Percentiles rank a stretch among this genome's conserved stretches.
Conservation (phyloP, 129 eudicot species). For the Ambrosia trifida region DNA sequence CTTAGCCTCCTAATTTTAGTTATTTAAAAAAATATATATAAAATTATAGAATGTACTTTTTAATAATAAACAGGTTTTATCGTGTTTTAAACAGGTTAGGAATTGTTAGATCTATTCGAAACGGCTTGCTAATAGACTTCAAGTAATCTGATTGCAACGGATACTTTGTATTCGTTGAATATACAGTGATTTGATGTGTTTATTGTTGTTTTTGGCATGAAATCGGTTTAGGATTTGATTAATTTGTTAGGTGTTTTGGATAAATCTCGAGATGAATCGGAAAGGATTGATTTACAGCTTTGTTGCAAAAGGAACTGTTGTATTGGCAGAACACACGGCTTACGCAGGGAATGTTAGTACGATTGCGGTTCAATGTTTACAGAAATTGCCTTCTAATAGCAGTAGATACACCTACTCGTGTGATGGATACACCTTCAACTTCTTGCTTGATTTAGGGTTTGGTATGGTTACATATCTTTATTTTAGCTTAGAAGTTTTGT, state of each 20-base stretch:
- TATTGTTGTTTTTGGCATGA: background rate
- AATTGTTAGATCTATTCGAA: background rate
- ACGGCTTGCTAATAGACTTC: background rate
- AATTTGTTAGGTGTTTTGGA: background rate
- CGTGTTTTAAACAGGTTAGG: no score
- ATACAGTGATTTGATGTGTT: background rate
- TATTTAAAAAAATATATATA: no score
- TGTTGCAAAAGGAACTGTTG: slow-evolving; percentile 92
- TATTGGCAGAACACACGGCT: slow-evolving; percentile 86
- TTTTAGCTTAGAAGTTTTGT: background rate
- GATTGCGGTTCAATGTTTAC: slow-evolving; percentile 95
- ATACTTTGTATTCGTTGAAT: background rate
- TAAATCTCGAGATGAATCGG: slow-evolving; percentile 50
- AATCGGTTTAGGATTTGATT: background rate
- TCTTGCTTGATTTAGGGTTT: slow-evolving; percentile 79
- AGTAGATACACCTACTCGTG: slow-evolving; percentile 91
- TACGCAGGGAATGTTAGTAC: slow-evolving; percentile 97
- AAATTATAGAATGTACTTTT: no score
- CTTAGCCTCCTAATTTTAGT: no score
- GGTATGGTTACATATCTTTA: slow-evolving; percentile 43
- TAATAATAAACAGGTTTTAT: no score
- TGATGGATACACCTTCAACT: slow-evolving; percentile 97
- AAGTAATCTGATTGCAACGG: background rate
- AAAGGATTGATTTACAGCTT: slow-evolving; percentile 97
- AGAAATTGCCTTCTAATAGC: slow-evolving; percentile 81